phyloP scores from a whole-genome alignment of 2,329 filamentous ascomycete species.

The Aspergillus floridensis region DNA sequence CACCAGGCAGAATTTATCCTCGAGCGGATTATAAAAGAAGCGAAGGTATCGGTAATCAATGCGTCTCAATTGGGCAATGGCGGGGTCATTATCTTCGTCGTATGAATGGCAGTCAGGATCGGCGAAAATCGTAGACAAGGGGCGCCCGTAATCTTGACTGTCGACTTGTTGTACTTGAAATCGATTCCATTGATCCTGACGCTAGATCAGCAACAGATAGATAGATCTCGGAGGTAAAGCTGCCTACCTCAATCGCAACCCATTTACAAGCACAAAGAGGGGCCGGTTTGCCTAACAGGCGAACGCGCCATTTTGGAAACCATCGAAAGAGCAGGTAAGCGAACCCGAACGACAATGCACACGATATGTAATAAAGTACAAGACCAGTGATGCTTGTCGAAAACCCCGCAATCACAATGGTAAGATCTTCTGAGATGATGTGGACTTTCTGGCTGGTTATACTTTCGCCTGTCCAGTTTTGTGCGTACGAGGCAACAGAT shows the following conservation, averaged over 20 bases:
- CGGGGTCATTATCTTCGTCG: constrained; percentile 70
- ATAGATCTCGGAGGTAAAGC: neutral
- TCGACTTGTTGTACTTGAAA: constrained; percentile 73
- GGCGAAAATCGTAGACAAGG: constrained; percentile 61
- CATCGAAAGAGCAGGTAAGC: constrained; percentile 84
- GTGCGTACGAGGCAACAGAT: constrained; percentile 61
- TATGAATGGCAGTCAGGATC: constrained; percentile 54
- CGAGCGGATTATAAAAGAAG: constrained; percentile 83
- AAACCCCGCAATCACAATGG: constrained; percentile 90
- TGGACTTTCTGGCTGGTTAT: constrained; percentile 86
- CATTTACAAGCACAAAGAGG: constrained; percentile 75
- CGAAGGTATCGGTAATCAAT: constrained; percentile 93
- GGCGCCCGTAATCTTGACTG: constrained; percentile 57
- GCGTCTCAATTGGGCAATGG: constrained; percentile 70
- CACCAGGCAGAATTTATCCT: constrained; percentile 82
- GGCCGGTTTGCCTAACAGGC: constrained; percentile 66
- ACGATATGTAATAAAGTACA: constrained; percentile 66
- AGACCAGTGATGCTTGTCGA: constrained; percentile 71
- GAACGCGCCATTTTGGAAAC: constrained; percentile 84
- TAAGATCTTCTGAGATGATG: constrained; percentile 89
- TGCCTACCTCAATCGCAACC: constrained; percentile 79
- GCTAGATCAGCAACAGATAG: constrained; percentile 24
- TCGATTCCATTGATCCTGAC: constrained; percentile 90
- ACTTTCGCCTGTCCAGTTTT: constrained; percentile 58
- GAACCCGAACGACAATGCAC: constrained; percentile 69